These are phyloP conservation scores for Torrubiella hemipterigena DNA, from an alignment of 2,329 filamentous ascomycete species.

Conservation along the genomic window DNA sequence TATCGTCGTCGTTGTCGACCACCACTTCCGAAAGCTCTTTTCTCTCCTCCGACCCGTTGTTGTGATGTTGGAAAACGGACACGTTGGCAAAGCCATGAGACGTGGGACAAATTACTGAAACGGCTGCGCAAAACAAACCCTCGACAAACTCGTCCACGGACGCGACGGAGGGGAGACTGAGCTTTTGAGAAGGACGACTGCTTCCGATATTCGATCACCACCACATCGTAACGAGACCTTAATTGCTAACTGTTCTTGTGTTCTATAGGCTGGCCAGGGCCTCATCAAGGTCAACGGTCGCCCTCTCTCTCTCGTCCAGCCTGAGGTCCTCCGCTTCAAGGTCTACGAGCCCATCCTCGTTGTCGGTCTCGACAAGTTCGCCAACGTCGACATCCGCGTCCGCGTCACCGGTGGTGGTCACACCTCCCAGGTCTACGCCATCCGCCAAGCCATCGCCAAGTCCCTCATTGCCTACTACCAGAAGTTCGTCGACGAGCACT, in stretches of 20 bases:
- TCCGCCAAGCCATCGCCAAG: slow-evolving; percentile 98
- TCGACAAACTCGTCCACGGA: no score
- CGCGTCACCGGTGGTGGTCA: slow-evolving; percentile 95
- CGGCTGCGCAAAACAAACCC: no score
- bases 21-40: no score
- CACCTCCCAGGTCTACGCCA: slow-evolving; percentile 93
- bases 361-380: slow-evolving; percentile 94
- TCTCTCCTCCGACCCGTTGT: no score
- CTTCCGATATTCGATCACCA: no score
- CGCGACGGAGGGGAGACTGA: no score
- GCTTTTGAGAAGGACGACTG: no score
- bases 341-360: slow-evolving; percentile 99
- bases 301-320: slow-evolving; percentile 86
- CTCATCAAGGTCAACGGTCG: slow-evolving; percentile 98
- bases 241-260: slow-evolving; percentile 16
- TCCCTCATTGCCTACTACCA: slow-evolving; percentile 74
- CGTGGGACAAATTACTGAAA: neutral
- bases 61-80: no score
- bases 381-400: slow-evolving; percentile 93
- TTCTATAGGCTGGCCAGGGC: slow-evolving; percentile 40
- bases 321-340: slow-evolving; percentile 97
- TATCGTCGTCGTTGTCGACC: neutral
- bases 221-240: no score
- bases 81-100: neutral
- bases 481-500: slow-evolving; percentile 99